These are phyloP conservation scores for Iberis pinnata DNA, from an alignment of 345 rosid species.

Conservation along the genomic window DNA sequence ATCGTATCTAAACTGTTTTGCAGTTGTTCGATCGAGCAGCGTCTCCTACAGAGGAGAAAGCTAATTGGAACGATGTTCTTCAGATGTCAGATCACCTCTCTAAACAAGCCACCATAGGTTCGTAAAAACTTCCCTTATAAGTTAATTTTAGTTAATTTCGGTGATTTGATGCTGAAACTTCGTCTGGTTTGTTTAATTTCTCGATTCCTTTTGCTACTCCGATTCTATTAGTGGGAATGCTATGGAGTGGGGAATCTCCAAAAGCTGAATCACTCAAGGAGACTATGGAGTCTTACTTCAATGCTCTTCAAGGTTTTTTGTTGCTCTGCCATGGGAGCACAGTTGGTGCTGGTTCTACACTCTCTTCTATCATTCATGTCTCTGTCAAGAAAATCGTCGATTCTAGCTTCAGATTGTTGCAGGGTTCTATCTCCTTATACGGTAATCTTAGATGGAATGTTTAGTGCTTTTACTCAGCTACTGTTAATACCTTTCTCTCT, in stretches of 20 bases:
- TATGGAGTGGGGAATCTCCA: conserved; percentile 72
- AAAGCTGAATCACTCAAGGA: conserved; percentile 62
- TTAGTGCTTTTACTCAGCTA: not conserved
- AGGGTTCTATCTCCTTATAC: conserved; percentile 54
- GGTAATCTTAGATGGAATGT: conserved; percentile 34
- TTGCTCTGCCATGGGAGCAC: conserved; percentile 71
- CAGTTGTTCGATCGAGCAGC: conserved; percentile 54
- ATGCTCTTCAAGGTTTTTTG: conserved; percentile 72
- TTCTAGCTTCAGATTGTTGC: conserved; percentile 76
- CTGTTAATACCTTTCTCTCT: not conserved
- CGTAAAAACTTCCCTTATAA: not conserved
- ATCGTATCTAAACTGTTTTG: not conserved
- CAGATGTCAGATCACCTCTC: conserved; percentile 75
- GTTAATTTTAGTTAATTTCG: no score
- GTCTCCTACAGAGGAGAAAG: conserved; percentile 41
- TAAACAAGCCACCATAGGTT: conserved; percentile 85
- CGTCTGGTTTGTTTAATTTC: not conserved
- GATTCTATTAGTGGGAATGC: conserved; percentile 70
- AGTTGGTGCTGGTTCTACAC: conserved; percentile 85
- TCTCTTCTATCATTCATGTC: conserved; percentile 48
- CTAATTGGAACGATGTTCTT: conserved; percentile 61
- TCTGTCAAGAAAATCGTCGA: conserved; percentile 70
- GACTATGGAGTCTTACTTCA: conserved; percentile 60
- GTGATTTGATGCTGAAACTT: not conserved
- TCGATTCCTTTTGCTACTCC: not conserved